Conservation (phyloP, 768 basidiomycete species). For the Amylocystis lapponica region DNA sequence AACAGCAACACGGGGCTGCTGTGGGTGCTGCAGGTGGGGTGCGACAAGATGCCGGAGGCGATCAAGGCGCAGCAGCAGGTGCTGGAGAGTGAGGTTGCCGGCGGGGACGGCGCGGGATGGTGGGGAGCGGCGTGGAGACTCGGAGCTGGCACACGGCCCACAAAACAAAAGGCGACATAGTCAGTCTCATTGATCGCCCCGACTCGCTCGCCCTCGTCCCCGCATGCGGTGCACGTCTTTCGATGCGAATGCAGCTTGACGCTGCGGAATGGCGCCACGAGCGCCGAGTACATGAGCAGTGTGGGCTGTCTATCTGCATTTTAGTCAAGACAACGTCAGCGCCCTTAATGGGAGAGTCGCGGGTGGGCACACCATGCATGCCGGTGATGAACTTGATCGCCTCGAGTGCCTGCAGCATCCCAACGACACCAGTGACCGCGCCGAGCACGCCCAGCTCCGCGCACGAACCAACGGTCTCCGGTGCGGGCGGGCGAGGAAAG, state of each 20-base stretch:
- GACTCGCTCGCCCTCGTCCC: conserved; percentile 37
- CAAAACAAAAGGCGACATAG: conserved; percentile 86
- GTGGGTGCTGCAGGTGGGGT: too few relatives aligned
- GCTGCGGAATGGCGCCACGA: conserved; percentile 69
- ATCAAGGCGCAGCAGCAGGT: too few relatives aligned
- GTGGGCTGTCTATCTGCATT: conserved; percentile 51
- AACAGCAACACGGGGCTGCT: too few relatives aligned
- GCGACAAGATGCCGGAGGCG: too few relatives aligned
- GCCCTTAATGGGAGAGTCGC: too few relatives aligned
- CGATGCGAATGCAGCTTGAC: conserved; percentile 77
- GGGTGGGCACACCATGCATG: conserved; percentile 53
- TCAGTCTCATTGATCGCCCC: conserved; percentile 53
- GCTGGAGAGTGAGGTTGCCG: too few relatives aligned
- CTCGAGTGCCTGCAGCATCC: conserved; percentile 85
- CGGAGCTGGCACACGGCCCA: too few relatives aligned
- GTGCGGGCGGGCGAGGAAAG: conserved; percentile 75
- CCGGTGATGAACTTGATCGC: conserved; percentile 75
- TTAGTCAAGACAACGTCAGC: neutral
- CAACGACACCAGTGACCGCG: conserved; percentile 84
- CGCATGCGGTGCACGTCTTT: conserved; percentile 72
- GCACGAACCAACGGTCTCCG: conserved; percentile 64
- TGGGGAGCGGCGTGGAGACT: too few relatives aligned
- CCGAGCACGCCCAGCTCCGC: conserved; percentile 89
- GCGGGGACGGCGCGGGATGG: too few relatives aligned
- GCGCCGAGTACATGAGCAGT: conserved; percentile 70